A percentile compares a stretch with the other conserved stretches of the same genome.
These are phyloP conservation scores for Ceratobasidium sp. DNA, from an alignment of 1,284 basidiomycete species.

Conservation along the genomic window DNA sequence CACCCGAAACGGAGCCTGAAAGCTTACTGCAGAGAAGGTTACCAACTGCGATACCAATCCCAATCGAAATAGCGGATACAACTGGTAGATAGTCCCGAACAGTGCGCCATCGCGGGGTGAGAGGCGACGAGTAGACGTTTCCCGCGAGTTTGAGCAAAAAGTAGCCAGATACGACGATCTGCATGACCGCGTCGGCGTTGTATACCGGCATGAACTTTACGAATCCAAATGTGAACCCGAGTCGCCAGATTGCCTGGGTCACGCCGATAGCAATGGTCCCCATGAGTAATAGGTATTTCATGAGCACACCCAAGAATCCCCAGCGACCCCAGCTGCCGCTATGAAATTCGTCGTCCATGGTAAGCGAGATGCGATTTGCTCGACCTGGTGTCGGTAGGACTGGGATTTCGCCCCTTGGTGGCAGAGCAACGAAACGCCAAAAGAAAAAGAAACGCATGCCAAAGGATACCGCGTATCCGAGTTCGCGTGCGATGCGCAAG, in stretches of 20 bases:
- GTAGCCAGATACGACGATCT: conserved; percentile 66
- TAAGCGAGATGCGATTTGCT: conserved; percentile 46
- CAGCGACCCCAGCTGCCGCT: conserved; percentile 71
- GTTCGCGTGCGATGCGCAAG: conserved; percentile 66
- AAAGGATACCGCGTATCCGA: conserved; percentile 65
- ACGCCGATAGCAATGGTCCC: conserved; percentile 60
- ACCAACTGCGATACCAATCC: conserved; percentile 64
- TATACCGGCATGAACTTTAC: conserved; percentile 64
- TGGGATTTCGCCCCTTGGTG: conserved; percentile 61
- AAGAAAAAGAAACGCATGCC: conserved; percentile 72
- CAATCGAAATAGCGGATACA: conserved; percentile 64
- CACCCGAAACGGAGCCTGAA: conserved; percentile 30
- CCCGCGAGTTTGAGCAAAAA: conserved; percentile 71
- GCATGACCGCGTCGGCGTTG: conserved; percentile 64
- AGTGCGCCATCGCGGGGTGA: conserved; percentile 58
- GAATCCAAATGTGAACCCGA: conserved; percentile 55
- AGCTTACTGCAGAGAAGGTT: conserved; percentile 69
- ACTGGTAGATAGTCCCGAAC: conserved; percentile 64
- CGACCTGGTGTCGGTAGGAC: conserved; percentile 45
- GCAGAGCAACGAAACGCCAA: conserved; percentile 70
- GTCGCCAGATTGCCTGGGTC: conserved; percentile 73
- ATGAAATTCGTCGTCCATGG: conserved; percentile 54
- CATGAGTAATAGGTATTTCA: conserved; percentile 64
- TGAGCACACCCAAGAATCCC: conserved; percentile 64
- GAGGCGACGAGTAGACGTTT: conserved; percentile 63